Percentiles rank a stretch among this genome's conserved stretches.
Evolutionary conservation across 768 basidiomycete genomes (phyloP).

Genomic region (Sistotremastrum suecicum): DNA sequence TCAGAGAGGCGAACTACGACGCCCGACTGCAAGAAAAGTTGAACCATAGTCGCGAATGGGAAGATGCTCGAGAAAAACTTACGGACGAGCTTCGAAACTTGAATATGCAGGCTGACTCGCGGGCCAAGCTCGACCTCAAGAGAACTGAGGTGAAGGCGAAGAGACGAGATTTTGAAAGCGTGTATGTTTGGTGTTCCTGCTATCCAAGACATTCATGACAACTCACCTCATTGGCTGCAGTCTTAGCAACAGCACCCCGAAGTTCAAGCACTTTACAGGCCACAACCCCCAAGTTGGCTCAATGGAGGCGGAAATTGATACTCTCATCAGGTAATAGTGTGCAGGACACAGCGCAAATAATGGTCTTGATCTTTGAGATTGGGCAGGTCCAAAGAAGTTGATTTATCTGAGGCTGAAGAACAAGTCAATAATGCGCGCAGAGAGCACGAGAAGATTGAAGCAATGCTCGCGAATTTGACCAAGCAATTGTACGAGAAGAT

Average conservation of each 20-base stretch:
- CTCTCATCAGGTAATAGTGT: too few species aligned
- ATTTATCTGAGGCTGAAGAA: slow-evolving; percentile 14
- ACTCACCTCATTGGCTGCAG: slow-evolving; percentile 25
- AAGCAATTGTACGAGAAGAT: slow-evolving; percentile 46
- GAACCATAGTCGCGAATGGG: slow-evolving; percentile 39
- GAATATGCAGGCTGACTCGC: slow-evolving; percentile 63
- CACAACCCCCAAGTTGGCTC: slow-evolving; percentile 41
- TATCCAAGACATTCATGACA: not conserved
- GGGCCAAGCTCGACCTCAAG: slow-evolving; percentile 70
- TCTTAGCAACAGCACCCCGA: slow-evolving; percentile 41
- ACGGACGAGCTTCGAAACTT: slow-evolving; percentile 57
- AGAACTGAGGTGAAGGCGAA: slow-evolving; percentile 52
- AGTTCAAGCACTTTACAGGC: slow-evolving; percentile 54
- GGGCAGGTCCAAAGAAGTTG: too few species aligned
- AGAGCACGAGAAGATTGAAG: slow-evolving; percentile 48
- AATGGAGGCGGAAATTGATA: slow-evolving; percentile 62
- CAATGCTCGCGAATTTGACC: slow-evolving; percentile 44
- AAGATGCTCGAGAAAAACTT: slow-evolving; percentile 55
- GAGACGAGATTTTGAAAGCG: slow-evolving; percentile 48
- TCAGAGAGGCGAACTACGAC: slow-evolving; percentile 51
- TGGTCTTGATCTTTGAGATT: too few species aligned
- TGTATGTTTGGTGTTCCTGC: slow-evolving; percentile 30
- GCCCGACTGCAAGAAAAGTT: slow-evolving; percentile 41
- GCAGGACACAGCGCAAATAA: too few species aligned
- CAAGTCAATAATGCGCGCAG: slow-evolving; percentile 35